A percentile compares a stretch with the other conserved stretches of the same genome.
phyloP scores from a whole-genome alignment of 2,329 filamentous ascomycete genomes.

The Leptodontidium sp. region DNA sequence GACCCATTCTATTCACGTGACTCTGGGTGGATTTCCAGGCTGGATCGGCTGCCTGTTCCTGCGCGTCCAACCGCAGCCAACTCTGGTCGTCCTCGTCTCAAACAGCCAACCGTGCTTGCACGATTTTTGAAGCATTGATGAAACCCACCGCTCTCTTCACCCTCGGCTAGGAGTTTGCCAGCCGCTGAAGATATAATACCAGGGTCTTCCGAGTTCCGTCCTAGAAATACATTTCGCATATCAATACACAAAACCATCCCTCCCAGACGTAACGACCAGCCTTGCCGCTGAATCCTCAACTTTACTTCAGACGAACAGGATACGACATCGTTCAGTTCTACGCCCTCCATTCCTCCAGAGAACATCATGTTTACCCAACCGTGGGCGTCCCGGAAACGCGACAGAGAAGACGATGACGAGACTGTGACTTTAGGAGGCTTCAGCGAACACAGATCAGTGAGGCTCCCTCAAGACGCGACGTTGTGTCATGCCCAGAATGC shows the following conservation, averaged over 20 bases:
- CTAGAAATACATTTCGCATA: slow-evolving; percentile 29
- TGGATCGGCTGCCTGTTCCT: neutral
- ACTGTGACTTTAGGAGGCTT: slow-evolving; percentile 38
- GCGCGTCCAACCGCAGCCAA: neutral
- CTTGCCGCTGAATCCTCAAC: slow-evolving; percentile 4
- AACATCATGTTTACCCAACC: slow-evolving; percentile 38
- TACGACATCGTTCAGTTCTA: slow-evolving; percentile 17
- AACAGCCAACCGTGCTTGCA: slow-evolving; percentile 23
- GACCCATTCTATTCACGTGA: too few relatives aligned
- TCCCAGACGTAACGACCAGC: slow-evolving; percentile 17
- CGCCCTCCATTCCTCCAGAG: slow-evolving; percentile 7
- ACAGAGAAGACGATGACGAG: slow-evolving; percentile 44
- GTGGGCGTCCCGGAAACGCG: slow-evolving; percentile 41
- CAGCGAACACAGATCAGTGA: slow-evolving; percentile 45
- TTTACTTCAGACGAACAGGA: slow-evolving; percentile 30
- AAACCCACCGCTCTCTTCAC: slow-evolving; percentile 37
- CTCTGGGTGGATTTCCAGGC: too few relatives aligned
- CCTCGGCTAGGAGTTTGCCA: slow-evolving; percentile 14
- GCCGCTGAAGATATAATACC: slow-evolving; percentile 34
- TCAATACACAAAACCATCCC: slow-evolving; percentile 23
- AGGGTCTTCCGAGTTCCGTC: slow-evolving; percentile 29
- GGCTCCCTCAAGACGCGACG: slow-evolving; percentile 9
- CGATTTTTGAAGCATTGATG: slow-evolving; percentile 34
- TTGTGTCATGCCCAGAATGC: slow-evolving; percentile 11
- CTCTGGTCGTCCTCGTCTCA: slow-evolving; percentile 5